Evolutionary conservation across 2,329 filamentous ascomycete species (phyloP).

Genomic region (Xylaria sp.): DNA sequence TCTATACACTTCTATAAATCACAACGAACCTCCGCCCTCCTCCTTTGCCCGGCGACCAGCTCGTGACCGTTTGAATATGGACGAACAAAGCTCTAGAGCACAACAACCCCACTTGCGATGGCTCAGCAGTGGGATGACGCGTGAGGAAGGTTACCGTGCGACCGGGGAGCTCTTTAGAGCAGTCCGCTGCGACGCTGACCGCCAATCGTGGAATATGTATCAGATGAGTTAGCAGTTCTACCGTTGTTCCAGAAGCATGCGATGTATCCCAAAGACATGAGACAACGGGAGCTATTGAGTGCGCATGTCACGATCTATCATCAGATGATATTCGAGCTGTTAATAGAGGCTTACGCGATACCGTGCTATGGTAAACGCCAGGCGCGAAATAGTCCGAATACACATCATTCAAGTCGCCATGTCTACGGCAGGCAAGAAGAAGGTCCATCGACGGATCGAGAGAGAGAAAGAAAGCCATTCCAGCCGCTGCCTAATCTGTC

Average conservation of each 20-base stretch:
- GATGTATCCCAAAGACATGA: conserved; percentile 16
- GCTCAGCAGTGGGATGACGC: conserved; percentile 1
- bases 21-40: background rate
- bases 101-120: background rate
- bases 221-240: background rate
- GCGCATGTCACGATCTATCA: conserved; percentile 13
- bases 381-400: conserved; percentile 2
- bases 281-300: conserved; percentile 8
- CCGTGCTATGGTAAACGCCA: background rate
- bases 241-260: conserved; percentile 15
- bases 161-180: conserved; percentile 12
- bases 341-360: background rate
- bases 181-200: conserved; percentile 3
- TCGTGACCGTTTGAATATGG: conserved; percentile 1
- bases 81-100: background rate
- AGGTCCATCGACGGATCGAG: background rate
- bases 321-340: background rate
- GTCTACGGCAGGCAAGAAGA: conserved; percentile 11
- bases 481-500: conserved; percentile 4
- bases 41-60: background rate
- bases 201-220: conserved; percentile 3
- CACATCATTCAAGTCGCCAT: conserved; percentile 10
- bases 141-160: conserved; percentile 15
- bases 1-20: conserved; percentile 2
- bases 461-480: background rate